These are phyloP conservation scores for Sclerotinia subarctica DNA, from an alignment of 2,329 filamentous ascomycete genomes.

Conservation along the genomic window DNA sequence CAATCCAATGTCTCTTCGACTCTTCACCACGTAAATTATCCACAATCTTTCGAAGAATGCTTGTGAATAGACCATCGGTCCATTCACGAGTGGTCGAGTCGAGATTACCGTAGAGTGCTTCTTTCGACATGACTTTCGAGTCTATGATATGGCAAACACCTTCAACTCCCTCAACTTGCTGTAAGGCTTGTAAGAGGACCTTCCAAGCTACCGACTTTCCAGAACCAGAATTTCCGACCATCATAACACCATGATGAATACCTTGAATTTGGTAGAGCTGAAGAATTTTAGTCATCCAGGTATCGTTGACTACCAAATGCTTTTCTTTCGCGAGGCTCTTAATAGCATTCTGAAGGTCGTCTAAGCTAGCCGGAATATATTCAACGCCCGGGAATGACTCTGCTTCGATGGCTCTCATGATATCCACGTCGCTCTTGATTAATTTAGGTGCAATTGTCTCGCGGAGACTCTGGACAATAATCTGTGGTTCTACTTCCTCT, in stretches of 20 bases:
- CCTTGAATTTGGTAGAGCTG: slow-evolving; percentile 98
- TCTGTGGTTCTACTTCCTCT: slow-evolving; percentile 85
- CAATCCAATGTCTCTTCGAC: slow-evolving; percentile 96
- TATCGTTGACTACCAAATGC: slow-evolving; percentile 84
- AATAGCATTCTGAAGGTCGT: slow-evolving; percentile 76
- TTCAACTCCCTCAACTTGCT: slow-evolving; percentile 86
- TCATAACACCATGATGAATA: slow-evolving; percentile 99
- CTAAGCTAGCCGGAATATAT: slow-evolving; percentile 86
- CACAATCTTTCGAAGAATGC: slow-evolving; percentile 95
- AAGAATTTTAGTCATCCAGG: slow-evolving; percentile 96
- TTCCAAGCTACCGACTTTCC: slow-evolving; percentile 97
- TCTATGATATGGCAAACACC: slow-evolving; percentile 97
- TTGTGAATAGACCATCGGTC: slow-evolving; percentile 98
- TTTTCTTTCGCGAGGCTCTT: slow-evolving; percentile 77
- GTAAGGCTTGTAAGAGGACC: slow-evolving; percentile 83
- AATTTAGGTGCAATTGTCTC: slow-evolving; percentile 98
- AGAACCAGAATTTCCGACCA: slow-evolving; percentile 97
- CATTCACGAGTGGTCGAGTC: slow-evolving; percentile 97
- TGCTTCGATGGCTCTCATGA: slow-evolving; percentile 78
- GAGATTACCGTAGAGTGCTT: slow-evolving; percentile 90
- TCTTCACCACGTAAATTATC: slow-evolving; percentile 98
- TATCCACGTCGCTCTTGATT: slow-evolving; percentile 85
- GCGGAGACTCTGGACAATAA: slow-evolving; percentile 95
- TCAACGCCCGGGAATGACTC: slow-evolving; percentile 88
- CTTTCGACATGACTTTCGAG: slow-evolving; percentile 99